phyloP scores from a whole-genome alignment of 2,329 filamentous ascomycete genomes.

The Microcyclospora pomicola region DNA sequence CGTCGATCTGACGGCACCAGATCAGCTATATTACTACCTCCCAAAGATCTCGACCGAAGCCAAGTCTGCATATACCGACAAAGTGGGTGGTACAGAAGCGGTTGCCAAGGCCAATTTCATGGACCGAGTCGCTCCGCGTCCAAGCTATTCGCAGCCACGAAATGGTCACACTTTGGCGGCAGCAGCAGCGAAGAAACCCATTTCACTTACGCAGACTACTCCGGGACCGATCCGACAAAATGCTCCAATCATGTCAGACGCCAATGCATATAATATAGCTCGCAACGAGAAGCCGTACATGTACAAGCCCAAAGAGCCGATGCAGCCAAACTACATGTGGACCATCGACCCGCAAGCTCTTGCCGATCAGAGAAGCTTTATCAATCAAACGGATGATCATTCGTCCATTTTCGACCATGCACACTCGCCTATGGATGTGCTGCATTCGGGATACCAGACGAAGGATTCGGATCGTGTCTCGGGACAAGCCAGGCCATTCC shows the following conservation, averaged over 20 bases:
- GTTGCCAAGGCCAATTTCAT: constrained; percentile 60
- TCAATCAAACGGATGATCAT: constrained; percentile 12
- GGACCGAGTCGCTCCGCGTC: constrained; percentile 44
- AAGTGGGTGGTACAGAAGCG: constrained; percentile 47
- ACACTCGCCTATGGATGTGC: constrained; percentile 3
- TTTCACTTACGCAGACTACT: too few relatives aligned
- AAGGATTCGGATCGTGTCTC: not conserved
- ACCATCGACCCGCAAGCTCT: constrained; percentile 18
- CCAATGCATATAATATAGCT: not conserved
- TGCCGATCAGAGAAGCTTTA: constrained; percentile 17
- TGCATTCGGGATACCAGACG: constrained; percentile 1
- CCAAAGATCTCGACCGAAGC: constrained; percentile 77
- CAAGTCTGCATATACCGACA: constrained; percentile 79
- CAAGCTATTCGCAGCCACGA: not conserved
- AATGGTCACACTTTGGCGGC: too few relatives aligned
- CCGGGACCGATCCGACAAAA: too few relatives aligned
- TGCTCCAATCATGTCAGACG: too few relatives aligned
- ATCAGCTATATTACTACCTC: constrained; percentile 81
- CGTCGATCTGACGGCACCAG: constrained; percentile 56
- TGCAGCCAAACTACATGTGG: constrained; percentile 13
- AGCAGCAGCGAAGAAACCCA: too few relatives aligned
- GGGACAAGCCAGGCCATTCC: constrained; percentile 12
- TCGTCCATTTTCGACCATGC: constrained; percentile 4
- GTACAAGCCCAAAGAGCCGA: constrained; percentile 25
- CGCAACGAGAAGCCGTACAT: constrained; percentile 20